A percentile compares a stretch with the other conserved stretches of the same genome.
phyloP scores from a whole-genome alignment of 495 filamentous ascomycete genomes.

The Clavariopsis aquatica region DNA sequence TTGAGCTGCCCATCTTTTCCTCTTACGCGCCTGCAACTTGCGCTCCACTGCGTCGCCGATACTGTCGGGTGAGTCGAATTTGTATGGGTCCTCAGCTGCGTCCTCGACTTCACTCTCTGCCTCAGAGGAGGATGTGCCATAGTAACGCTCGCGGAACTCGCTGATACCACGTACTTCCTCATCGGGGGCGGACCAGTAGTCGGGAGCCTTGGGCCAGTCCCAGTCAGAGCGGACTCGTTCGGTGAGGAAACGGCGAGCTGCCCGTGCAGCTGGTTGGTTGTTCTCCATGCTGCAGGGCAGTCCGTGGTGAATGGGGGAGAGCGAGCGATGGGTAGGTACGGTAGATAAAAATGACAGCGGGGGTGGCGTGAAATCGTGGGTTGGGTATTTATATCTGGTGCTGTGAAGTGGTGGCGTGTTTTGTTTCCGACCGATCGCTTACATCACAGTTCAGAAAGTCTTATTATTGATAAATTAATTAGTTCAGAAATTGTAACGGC shows the following conservation, averaged over 20 bases:
- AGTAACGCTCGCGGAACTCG: conserved; percentile 48
- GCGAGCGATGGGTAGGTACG: not conserved
- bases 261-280: conserved; percentile 38
- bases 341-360: too few relatives aligned
- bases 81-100: conserved; percentile 51
- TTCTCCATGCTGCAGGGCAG: not conserved
- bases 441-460: too few relatives aligned
- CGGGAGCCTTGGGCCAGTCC: conserved; percentile 45
- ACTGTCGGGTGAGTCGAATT: conserved; percentile 65
- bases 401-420: too few relatives aligned
- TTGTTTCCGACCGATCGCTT: too few relatives aligned
- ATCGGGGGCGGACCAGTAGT: conserved; percentile 42
- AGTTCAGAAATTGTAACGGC: too few relatives aligned
- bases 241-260: conserved; percentile 46
- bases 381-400: too few relatives aligned
- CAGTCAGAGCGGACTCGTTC: conserved; percentile 63
- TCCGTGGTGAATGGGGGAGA: not conserved
- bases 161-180: conserved; percentile 43
- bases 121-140: conserved; percentile 38
- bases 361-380: too few relatives aligned
- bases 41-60: conserved; percentile 49
- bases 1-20: conserved; percentile 58
- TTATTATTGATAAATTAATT: too few relatives aligned
- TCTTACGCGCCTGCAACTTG: conserved; percentile 53
- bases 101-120: conserved; percentile 11